Base-by-base conservation (phyloP, 106 monocot genomes). In the Dendrobium officinale region DNA sequence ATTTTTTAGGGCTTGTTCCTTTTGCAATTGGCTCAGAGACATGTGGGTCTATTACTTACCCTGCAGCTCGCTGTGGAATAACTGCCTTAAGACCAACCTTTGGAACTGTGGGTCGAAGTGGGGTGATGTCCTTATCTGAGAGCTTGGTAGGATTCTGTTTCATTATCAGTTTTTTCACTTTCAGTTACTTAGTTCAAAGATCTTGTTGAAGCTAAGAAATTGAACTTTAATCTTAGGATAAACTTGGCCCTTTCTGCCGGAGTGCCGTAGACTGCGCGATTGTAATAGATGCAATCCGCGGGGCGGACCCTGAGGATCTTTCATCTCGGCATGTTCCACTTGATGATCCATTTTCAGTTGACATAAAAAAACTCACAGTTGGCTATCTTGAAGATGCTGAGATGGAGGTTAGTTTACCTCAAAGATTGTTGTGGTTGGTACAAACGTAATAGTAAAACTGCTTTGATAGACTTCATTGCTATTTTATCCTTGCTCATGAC, bases 11-110 rank as follows among this genome's bases (percentile, higher is more conserved):
- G 27, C 42, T 96, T 79, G 87, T 97, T 85, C 94, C 96, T 81
- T 97, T 97, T 86, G 87, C 96, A 51, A 94, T 97, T 82, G 96
- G 96, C 9, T 97, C 96, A 45, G 96, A 97, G 83, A 97, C 96
- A 75, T 90, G 92, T 73, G 96, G 96, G 2, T 97, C 96, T 37
- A 83, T 97, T 15, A 91, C 92, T 19, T 94, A 87, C 48, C 96
- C 96, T 33, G 90, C 94, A 43, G 92, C 96, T 72, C 92, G 94
- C 27, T 97, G 96, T 80, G 96, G 96, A 56, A 70, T 97, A 22
- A 97, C 93, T 85, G 77, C 84, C 43, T 82, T 94, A 80, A 90
- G 96, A 49, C 94, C 96, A 45, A 97, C 96, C 19, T 97, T 97
- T 89, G 96, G 96, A 33, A 84, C 92, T 51, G 92, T 97, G 75